phyloP scores from a whole-genome alignment of 2,329 filamentous ascomycete species.

The Aureobasidium pullulans region DNA sequence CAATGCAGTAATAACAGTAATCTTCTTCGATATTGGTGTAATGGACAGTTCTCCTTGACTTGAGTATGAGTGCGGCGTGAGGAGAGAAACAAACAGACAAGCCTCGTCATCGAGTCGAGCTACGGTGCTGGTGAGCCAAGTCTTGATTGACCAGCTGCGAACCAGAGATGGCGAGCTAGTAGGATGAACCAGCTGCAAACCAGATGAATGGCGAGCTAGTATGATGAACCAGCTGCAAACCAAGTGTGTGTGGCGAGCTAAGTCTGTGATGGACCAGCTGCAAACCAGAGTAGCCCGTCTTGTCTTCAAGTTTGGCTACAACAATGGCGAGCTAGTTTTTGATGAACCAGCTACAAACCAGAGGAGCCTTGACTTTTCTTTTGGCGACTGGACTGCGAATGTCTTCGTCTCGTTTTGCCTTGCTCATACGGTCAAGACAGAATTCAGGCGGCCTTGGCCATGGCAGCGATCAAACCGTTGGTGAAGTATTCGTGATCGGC shows the following conservation, averaged over 20 bases:
- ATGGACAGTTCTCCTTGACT: not conserved
- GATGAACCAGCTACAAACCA: constrained; percentile 2
- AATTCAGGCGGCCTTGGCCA: not conserved
- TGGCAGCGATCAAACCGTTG: not conserved
- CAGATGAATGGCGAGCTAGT: not conserved
- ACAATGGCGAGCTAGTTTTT: not conserved
- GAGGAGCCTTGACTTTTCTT: not conserved
- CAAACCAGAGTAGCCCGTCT: not conserved
- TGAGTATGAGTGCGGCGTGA: not conserved
- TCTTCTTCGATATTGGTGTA: not conserved
- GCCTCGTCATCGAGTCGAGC: not conserved
- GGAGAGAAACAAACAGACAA: not conserved
- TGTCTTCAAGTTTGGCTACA: not conserved
- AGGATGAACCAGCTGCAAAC: not conserved
- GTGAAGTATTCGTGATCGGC: not conserved
- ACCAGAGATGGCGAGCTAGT: constrained; percentile 5
- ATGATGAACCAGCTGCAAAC: constrained; percentile 7
- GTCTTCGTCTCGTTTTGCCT: not conserved
- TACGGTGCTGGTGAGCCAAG: not conserved
- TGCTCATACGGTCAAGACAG: not conserved
- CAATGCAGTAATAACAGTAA: no score
- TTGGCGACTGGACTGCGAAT: not conserved
- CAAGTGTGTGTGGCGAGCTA: not conserved
- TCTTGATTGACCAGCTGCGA: not conserved
- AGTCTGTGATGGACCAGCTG: not conserved